Evolutionary conservation across 2,329 filamentous ascomycete genomes (phyloP).

Genomic region (Elsinoe necatrix): DNA sequence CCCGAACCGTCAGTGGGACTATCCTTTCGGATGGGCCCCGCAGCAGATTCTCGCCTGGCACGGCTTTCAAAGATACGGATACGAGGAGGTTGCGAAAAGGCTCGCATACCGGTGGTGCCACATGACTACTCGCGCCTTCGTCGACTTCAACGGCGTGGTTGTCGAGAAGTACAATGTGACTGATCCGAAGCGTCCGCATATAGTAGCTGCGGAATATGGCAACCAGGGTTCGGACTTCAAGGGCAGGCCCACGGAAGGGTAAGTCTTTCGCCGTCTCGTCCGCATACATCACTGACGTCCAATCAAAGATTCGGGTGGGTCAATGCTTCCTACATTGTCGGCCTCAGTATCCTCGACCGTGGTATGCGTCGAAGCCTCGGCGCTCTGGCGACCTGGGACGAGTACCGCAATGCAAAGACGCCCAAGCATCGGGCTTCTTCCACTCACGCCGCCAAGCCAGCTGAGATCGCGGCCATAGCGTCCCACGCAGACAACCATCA

Average conservation of each 20-base stretch:
- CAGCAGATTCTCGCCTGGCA: constrained; percentile 99
- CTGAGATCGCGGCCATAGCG: not conserved
- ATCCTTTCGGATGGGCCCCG: constrained; percentile 94
- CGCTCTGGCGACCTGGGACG: constrained; percentile 77
- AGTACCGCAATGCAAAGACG: constrained; percentile 54
- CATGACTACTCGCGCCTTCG: constrained; percentile 97
- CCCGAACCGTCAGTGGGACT: constrained; percentile 97
- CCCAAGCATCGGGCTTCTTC: constrained; percentile 8
- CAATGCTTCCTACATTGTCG: constrained; percentile 94
- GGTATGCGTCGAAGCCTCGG: constrained; percentile 86
- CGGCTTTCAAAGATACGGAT: constrained; percentile 82
- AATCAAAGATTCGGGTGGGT: constrained; percentile 84
- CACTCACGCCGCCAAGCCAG: not conserved
- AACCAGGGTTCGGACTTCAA: constrained; percentile 96
- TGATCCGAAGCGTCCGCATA: constrained; percentile 77
- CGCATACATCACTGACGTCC: not conserved
- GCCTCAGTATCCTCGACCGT: constrained; percentile 76
- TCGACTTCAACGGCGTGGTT: constrained; percentile 95
- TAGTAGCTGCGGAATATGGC: constrained; percentile 92
- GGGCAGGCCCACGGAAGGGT: constrained; percentile 93
- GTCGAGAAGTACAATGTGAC: constrained; percentile 99
- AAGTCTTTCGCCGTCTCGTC: constrained; percentile 36
- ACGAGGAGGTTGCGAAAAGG: constrained; percentile 78
- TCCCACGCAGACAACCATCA: not conserved
- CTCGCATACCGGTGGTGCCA: constrained; percentile 94